Evolutionary conservation across 1,284 basidiomycete genomes (phyloP), one percentile per base, ranked within the genome.

Genomic region (Boletellus deceptivus): DNA sequence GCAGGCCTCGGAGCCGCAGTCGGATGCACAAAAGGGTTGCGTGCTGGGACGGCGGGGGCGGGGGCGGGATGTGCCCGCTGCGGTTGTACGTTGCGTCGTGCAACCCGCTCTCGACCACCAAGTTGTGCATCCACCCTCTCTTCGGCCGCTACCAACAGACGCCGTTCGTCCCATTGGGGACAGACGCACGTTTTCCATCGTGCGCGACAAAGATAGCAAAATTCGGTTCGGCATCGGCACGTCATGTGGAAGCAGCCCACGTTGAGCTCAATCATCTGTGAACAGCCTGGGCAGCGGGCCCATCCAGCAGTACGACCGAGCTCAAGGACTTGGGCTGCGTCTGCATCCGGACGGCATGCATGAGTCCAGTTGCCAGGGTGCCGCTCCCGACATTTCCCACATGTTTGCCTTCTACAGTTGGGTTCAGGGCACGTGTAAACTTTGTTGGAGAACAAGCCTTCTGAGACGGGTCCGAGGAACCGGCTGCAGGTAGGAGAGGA

Each of bases 241-340:
- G 74, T 76, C 72, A 77, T 77, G 55, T 77, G 75, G 55, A 63
- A 73, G 53, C 75, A 77, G 0, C 75, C 76, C 7, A 62, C 38
- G 31, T 67, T 56, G 34, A 75, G 72, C 55, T 77, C 75, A 52
- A 77, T 68, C 56, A 77, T 62, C 40, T 69, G 63, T 18, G 64
- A 61, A 57, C 76, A 77, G 2, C 69, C 68, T 2, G 75, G 73
- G 53, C 75, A 77, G 25, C 73, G 70, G 17, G 68, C 62, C 75
- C 75, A 77, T 7, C 72, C 74, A 20, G 61, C 42, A 40, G 60
- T 37, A n/a, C 62, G 58, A 11, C 67, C 62, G 22, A 74, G 65
- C 4, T 55, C 62, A 41, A 74, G 66, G 11, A 73, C 65, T 4
- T 67, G 50, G 52, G 46, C 57, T 24, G 49, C 62, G 3, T 62